Evolutionary conservation across 2,329 filamentous ascomycete species (phyloP).

Genomic region (Aspergillus fumigatiaffinis): DNA sequence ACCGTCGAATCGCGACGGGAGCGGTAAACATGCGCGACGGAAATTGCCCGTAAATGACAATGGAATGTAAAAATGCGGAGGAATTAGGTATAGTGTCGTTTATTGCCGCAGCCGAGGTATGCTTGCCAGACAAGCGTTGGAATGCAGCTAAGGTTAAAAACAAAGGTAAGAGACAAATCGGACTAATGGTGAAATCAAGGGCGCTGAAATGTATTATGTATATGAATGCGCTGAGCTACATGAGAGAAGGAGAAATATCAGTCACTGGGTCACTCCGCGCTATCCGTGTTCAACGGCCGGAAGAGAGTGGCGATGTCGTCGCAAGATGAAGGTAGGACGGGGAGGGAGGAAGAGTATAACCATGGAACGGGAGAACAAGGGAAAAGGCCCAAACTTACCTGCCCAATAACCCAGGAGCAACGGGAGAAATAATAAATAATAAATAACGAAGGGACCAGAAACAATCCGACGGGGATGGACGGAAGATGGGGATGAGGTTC

Average conservation of each 20-base stretch:
- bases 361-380: constrained; percentile 2
- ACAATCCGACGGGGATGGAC: neutral
- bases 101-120: constrained; percentile 15
- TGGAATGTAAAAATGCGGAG: constrained; percentile 5
- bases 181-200: neutral
- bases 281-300: constrained; percentile 4
- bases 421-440: neutral
- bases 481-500: neutral
- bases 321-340: neutral
- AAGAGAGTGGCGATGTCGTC: neutral
- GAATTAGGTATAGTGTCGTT: constrained; percentile 8
- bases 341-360: constrained; percentile 1
- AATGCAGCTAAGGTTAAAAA: constrained; percentile 9
- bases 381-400: neutral
- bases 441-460: neutral
- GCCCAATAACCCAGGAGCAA: neutral
- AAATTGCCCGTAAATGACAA: constrained; percentile 11
- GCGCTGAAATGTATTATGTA: neutral
- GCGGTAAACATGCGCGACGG: constrained; percentile 12
- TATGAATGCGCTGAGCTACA: neutral
- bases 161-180: neutral
- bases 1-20: constrained; percentile 10
- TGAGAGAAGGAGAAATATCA: neutral
- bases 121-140: constrained; percentile 7
- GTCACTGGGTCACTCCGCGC: neutral